Percentiles rank a stretch among this genome's conserved stretches.
Conservation (phyloP, 2,329 filamentous ascomycete species). For the Aspergillus transmontanensis region DNA sequence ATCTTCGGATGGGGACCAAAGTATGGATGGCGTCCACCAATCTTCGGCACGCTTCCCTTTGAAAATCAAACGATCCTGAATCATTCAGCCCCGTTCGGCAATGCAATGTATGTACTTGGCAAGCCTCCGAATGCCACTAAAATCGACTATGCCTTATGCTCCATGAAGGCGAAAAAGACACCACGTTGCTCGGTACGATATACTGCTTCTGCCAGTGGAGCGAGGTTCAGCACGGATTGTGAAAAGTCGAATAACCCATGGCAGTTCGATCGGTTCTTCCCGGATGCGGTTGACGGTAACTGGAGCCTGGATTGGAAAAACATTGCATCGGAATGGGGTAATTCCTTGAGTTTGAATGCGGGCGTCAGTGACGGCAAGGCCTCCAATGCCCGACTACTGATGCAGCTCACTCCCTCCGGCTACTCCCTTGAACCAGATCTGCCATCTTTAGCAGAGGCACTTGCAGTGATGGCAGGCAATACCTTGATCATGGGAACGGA, state of each 20-base stretch:
- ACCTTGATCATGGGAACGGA: slow-evolving; percentile 65
- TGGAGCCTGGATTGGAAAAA: slow-evolving; percentile 57
- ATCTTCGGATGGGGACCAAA: slow-evolving; percentile 68
- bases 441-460: slow-evolving; percentile 72
- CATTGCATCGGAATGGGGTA: slow-evolving; percentile 57
- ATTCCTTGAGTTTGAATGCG: slow-evolving; percentile 58
- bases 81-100: slow-evolving; percentile 44
- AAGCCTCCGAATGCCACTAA: slow-evolving; percentile 41
- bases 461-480: slow-evolving; percentile 70
- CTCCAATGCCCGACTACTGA: slow-evolving; percentile 61
- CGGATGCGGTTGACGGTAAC: slow-evolving; percentile 31
- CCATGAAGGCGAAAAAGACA: slow-evolving; percentile 65
- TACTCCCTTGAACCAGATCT: slow-evolving; percentile 51
- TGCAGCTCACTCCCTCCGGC: slow-evolving; percentile 54
- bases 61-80: slow-evolving; percentile 70
- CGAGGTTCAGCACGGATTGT: slow-evolving; percentile 63
- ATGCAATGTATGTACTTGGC: slow-evolving; percentile 68
- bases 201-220: slow-evolving; percentile 57
- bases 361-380: slow-evolving; percentile 60
- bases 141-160: slow-evolving; percentile 66
- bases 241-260: slow-evolving; percentile 58
- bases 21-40: slow-evolving; percentile 55
- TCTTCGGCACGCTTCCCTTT: slow-evolving; percentile 58
- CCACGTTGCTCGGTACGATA: slow-evolving; percentile 67
- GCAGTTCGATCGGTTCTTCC: slow-evolving; percentile 55